These are phyloP conservation scores for Beauveria caledonica DNA, from an alignment of 2,329 filamentous ascomycete species.

Conservation along the genomic window DNA sequence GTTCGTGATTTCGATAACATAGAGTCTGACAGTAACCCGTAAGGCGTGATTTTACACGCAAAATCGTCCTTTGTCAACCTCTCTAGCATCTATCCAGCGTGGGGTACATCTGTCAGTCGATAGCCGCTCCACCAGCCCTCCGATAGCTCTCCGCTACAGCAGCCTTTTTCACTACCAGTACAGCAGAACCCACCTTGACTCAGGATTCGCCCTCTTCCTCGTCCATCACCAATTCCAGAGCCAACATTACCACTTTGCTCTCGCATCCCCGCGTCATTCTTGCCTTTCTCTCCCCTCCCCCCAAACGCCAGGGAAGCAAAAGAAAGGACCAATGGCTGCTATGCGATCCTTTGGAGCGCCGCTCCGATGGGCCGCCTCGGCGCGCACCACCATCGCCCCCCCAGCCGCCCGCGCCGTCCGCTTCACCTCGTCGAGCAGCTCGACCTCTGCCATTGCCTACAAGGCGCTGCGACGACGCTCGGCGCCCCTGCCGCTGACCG, in stretches of 20 bases:
- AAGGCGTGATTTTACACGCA: no score
- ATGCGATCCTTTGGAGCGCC: constrained; percentile 35
- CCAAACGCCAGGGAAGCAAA: neutral
- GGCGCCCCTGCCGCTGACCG: constrained; percentile 71
- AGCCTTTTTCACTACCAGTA: neutral
- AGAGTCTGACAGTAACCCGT: no score
- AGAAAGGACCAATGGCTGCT: constrained; percentile 33
- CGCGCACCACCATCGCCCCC: constrained; percentile 18
- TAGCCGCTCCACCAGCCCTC: constrained; percentile 7
- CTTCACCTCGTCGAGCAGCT: constrained; percentile 41
- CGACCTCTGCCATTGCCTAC: constrained; percentile 91
- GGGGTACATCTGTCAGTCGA: neutral
- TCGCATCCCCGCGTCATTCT: neutral
- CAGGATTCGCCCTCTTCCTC: neutral
- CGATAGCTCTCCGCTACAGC: constrained; percentile 7
- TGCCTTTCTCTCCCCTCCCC: neutral
- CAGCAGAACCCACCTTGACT: neutral
- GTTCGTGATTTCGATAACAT: no score
- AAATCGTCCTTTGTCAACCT: no score
- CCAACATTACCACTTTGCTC: neutral
- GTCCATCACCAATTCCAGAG: neutral
- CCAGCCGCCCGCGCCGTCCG: constrained; percentile 24
- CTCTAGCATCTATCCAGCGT: neutral
- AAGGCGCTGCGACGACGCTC: constrained; percentile 92
- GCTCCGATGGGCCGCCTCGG: constrained; percentile 27